Evolutionary conservation across 805 yeast species (phyloP).

Genomic region (Metschnikowia shivogae): DNA sequence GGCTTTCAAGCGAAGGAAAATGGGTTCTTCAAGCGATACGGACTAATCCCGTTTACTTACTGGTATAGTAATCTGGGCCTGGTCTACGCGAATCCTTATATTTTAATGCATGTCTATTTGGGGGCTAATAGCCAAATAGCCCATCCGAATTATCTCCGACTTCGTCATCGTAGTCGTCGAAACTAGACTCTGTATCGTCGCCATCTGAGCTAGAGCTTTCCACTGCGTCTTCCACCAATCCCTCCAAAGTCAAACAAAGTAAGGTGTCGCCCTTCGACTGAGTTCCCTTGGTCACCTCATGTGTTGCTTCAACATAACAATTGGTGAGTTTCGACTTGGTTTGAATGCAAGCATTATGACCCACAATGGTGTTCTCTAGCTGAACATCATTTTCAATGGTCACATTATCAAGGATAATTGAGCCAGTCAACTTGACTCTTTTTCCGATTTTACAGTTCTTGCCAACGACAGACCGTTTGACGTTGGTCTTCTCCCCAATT

Average conservation of each 20-base stretch:
- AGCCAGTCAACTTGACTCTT: constrained; percentile 84
- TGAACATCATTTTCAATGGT: constrained; percentile 72
- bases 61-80: constrained; percentile 2
- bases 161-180: constrained; percentile 45
- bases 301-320: constrained; percentile 83
- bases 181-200: constrained; percentile 31
- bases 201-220: constrained; percentile 36
- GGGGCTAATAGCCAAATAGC: constrained; percentile 37
- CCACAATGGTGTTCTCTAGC: constrained; percentile 85
- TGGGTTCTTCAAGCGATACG: constrained; percentile 2
- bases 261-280: constrained; percentile 58
- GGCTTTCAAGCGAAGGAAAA: constrained; percentile 5
- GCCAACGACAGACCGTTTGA: constrained; percentile 83
- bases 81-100: constrained; percentile 1
- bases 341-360: constrained; percentile 60
- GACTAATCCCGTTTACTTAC: neutral
- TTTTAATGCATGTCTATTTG: constrained; percentile 8
- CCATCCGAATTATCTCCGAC: constrained; percentile 58
- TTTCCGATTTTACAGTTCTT: constrained; percentile 71
- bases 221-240: constrained; percentile 33
- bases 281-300: constrained; percentile 56
- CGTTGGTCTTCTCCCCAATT: constrained; percentile 78
- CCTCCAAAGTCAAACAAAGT: constrained; percentile 40
- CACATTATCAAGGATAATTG: constrained; percentile 70
- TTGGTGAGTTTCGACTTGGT: constrained; percentile 63